Conservation (phyloP, 148 eudicot genomes). For the Nyssa sinensis region DNA sequence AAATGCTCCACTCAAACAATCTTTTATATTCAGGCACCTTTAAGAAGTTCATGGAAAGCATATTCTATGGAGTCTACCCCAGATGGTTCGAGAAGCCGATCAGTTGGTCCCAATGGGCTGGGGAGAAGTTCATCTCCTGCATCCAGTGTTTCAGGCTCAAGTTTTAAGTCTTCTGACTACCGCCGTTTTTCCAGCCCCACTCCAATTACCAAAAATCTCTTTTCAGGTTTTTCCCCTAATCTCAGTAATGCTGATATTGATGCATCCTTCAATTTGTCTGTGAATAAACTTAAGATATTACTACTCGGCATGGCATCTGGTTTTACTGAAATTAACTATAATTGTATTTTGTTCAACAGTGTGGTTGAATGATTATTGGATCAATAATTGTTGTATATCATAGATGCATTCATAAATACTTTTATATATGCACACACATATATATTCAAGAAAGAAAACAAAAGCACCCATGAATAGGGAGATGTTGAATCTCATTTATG, state of each 20-base stretch:
- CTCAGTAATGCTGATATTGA: slow-evolving; percentile 24
- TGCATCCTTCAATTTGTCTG: neutral
- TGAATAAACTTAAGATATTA: slow-evolving; percentile 3
- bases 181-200: slow-evolving; percentile 37
- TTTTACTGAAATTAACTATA: neutral
- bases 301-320: neutral
- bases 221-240: slow-evolving; percentile 25
- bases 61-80: slow-evolving; percentile 24
- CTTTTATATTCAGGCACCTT: slow-evolving; percentile 33
- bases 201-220: slow-evolving; percentile 25
- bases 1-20: neutral
- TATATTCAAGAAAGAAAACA: neutral
- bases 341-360: neutral
- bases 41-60: slow-evolving; percentile 35
- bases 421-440: too few relatives aligned
- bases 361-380: neutral
- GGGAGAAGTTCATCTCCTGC: slow-evolving; percentile 35
- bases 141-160: slow-evolving; percentile 19
- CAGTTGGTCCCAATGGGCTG: slow-evolving; percentile 30
- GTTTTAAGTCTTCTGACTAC: slow-evolving; percentile 10
- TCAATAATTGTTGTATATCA: neutral
- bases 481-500: neutral
- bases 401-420: neutral
- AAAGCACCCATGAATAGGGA: neutral
- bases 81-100: slow-evolving; percentile 30